Conservation (phyloP, 805 yeast genomes). For the Debaryomyces hansenii region DNA sequence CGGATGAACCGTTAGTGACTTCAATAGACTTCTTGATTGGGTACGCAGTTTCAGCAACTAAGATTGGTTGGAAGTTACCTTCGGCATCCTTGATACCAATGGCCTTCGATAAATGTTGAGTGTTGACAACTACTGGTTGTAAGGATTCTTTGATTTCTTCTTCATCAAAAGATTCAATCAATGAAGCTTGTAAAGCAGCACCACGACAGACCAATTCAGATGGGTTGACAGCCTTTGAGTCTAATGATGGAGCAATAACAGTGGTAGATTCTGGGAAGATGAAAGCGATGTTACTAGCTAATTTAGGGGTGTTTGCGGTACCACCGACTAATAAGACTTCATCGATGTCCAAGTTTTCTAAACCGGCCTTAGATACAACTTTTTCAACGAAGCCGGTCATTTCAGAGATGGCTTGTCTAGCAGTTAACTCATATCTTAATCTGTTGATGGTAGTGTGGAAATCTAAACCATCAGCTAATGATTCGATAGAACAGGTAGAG, state of each 20-base stretch:
- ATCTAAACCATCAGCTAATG: constrained; percentile 91
- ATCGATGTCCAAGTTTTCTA: constrained; percentile 83
- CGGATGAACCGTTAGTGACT: constrained; percentile 60
- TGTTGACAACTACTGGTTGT: constrained; percentile 81
- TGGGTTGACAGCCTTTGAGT: constrained; percentile 80
- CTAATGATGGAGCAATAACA: constrained; percentile 73
- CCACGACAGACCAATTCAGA: constrained; percentile 90
- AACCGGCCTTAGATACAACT: constrained; percentile 76
- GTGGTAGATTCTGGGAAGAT: constrained; percentile 80
- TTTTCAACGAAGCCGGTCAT: constrained; percentile 75
- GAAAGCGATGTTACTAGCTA: constrained; percentile 69
- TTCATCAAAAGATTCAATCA: constrained; percentile 77
- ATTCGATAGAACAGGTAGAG: constrained; percentile 91
- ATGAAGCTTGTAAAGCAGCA: constrained; percentile 94
- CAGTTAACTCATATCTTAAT: constrained; percentile 86
- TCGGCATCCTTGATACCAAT: constrained; percentile 79
- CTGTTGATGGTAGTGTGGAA: constrained; percentile 92
- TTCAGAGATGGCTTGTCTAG: constrained; percentile 72
- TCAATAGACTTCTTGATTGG: constrained; percentile 80
- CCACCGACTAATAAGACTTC: constrained; percentile 95
- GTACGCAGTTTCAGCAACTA: constrained; percentile 82
- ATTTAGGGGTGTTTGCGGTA: constrained; percentile 86
- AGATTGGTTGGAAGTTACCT: constrained; percentile 69
- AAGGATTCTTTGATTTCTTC: constrained; percentile 79
- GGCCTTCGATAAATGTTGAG: constrained; percentile 81